These are phyloP conservation scores for Esteya vermicola DNA, from an alignment of 2,329 filamentous ascomycete genomes.

Conservation along the genomic window DNA sequence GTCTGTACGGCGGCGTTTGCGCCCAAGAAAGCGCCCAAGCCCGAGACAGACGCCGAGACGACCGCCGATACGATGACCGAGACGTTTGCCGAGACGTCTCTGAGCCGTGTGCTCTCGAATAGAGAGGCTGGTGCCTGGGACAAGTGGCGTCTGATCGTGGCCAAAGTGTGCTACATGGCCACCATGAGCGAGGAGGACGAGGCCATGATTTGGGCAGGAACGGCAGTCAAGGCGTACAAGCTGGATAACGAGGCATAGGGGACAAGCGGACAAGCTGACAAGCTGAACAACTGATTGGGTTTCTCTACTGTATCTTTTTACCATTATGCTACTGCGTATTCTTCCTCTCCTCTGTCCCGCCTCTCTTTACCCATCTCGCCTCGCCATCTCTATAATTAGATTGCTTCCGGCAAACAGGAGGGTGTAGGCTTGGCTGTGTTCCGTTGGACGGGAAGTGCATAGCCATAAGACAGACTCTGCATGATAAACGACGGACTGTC, in stretches of 20 bases:
- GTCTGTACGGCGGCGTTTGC: slow-evolving; percentile 60
- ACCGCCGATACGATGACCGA: slow-evolving; percentile 9
- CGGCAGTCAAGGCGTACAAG: slow-evolving; percentile 57
- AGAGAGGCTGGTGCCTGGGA: slow-evolving; percentile 49
- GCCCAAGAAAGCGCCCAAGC: too few relatives aligned
- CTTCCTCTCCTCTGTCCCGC: too few relatives aligned
- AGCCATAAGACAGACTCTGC: too few relatives aligned
- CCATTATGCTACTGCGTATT: too few relatives aligned
- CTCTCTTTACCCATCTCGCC: too few relatives aligned
- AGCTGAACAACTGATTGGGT: neutral
- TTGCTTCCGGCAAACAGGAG: too few relatives aligned
- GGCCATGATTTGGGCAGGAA: slow-evolving; percentile 56
- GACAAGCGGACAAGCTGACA: neutral
- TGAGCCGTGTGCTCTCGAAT: too few relatives aligned
- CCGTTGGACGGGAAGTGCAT: too few relatives aligned
- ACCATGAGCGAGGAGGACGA: slow-evolving; percentile 45
- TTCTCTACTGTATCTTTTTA: neutral
- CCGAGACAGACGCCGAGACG: slow-evolving; percentile 18
- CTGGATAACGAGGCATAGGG: slow-evolving; percentile 17
- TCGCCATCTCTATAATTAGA: too few relatives aligned
- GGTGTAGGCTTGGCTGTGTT: too few relatives aligned
- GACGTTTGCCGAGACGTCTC: too few relatives aligned
- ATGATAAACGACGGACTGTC: too few relatives aligned
- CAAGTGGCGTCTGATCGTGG: slow-evolving; percentile 61
- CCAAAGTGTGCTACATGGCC: slow-evolving; percentile 49